phyloP scores from a whole-genome alignment of 75 land plant genomes.

The Picea glauca region DNA sequence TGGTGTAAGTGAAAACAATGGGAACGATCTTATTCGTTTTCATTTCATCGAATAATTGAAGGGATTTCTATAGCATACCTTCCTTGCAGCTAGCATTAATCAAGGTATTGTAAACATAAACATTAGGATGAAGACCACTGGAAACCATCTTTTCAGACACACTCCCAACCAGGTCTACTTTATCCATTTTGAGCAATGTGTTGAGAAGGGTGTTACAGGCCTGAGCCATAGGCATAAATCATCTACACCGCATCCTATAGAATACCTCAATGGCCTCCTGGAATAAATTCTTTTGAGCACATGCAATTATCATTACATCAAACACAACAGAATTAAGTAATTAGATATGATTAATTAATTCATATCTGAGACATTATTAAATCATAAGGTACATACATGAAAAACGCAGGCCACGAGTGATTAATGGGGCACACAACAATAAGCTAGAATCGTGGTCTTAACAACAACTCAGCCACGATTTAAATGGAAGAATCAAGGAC shows the following conservation, averaged over 20 bases:
- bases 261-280: conserved; percentile 26
- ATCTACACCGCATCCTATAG: conserved; percentile 18
- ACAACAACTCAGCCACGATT: too few species aligned
- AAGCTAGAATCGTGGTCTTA: too few species aligned
- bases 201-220: conserved; percentile 36
- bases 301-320: neutral
- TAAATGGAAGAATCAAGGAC: too few species aligned
- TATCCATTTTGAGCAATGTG: conserved; percentile 24
- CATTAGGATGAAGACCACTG: conserved; percentile 3
- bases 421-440: too few species aligned
- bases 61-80: conserved; percentile 13
- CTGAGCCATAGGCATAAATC: conserved; percentile 9
- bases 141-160: conserved; percentile 46
- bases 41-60: conserved; percentile 14
- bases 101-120: neutral
- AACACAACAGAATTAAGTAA: too few species aligned
- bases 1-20: conserved; percentile 17
- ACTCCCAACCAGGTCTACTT: conserved; percentile 31
- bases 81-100: conserved; percentile 14
- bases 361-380: too few species aligned
- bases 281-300: conserved; percentile 8
- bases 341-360: too few species aligned
- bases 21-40: conserved; percentile 9
- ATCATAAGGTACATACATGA: too few species aligned
- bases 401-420: too few species aligned